Evolutionary conservation across 306 rosid species (phyloP).

Genomic region (Rubus idaeus): DNA sequence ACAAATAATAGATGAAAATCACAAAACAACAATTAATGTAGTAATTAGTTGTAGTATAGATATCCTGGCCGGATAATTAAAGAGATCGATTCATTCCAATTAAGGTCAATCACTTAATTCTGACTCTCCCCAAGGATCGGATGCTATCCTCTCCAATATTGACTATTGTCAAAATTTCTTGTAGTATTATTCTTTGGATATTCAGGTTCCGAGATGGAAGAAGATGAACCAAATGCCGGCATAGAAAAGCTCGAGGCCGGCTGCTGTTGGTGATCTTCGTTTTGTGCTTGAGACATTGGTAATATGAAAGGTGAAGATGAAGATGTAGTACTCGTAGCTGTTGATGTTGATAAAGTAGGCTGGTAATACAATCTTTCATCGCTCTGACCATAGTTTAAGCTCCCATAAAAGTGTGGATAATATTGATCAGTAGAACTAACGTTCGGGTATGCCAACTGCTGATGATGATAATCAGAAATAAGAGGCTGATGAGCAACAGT

Average conservation of each 20-base stretch:
- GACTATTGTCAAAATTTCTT: slow-evolving; percentile 14
- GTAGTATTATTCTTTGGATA: neutral
- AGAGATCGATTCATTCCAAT: neutral
- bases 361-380: slow-evolving; percentile 25
- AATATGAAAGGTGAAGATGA: slow-evolving; percentile 21
- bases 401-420: neutral
- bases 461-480: slow-evolving; percentile 8
- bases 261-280: slow-evolving; percentile 19
- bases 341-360: neutral
- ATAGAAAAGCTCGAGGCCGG: slow-evolving; percentile 19
- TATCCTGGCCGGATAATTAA: neutral
- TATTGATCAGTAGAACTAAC: neutral
- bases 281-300: slow-evolving; percentile 32
- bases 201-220: slow-evolving; percentile 30
- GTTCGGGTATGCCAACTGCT: neutral
- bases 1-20: neutral
- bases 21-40: neutral
- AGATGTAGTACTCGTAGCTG: slow-evolving; percentile 18
- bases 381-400: slow-evolving; percentile 16
- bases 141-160: neutral
- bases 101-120: neutral
- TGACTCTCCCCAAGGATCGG: neutral
- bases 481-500: slow-evolving; percentile 3
- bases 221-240: slow-evolving; percentile 42
- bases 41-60: neutral